Base-by-base conservation (phyloP, 106 monocot species). In the Xerophyta viscosa region DNA sequence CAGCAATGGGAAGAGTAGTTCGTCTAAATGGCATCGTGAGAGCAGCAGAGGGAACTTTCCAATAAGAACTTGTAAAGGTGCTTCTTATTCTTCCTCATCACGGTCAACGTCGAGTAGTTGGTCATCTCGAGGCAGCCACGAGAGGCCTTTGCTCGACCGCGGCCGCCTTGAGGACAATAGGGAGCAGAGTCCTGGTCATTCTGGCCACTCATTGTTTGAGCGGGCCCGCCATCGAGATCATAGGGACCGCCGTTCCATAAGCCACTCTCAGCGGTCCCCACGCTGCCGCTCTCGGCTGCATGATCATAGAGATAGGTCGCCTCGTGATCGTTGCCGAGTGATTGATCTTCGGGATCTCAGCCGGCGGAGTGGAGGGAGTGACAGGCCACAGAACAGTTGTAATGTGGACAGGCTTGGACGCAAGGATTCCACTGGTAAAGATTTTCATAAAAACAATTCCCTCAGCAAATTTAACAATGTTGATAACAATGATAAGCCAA, bases 111-210 rank as follows among this genome's bases (percentile, higher is more conserved):
- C n/a, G n/a, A n/a, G n/a, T n/a, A n/a, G n/a, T n/a, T n/a, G n/a
- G n/a, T n/a, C n/a, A n/a, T n/a, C n/a, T n/a, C 75, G 31, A 65
- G 56, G 9, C 43, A 46, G 46, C 13, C 36, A 1, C n/a, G 71
- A 71, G 13, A 56, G 71, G n/a, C 69, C 63, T 14, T 52, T 73
- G 26, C 31, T 58, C 44, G 79, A 74, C 7, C 77, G 61, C 17
- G 4, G 41, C 26, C 70, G 65, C 41, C 61, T 57, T 42, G 46
- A 52, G 21, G 74, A 83, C 29, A 41, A 44, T 24, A 74, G 76
- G n/a, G 82, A 77, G 8, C 66, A 58, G n/a, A 79, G 72, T 47
- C 92, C 92, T 36, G 20, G 19, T 31, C 58, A 50, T 43, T 55
- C 37, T 9, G 76, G 74, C 28, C 46, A 64, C 41, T 84, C 84